Evolutionary conservation across 208 protist species (phyloP), one percentile per base, ranked within the genome.

Genomic region (Leishmania mexicana): DNA sequence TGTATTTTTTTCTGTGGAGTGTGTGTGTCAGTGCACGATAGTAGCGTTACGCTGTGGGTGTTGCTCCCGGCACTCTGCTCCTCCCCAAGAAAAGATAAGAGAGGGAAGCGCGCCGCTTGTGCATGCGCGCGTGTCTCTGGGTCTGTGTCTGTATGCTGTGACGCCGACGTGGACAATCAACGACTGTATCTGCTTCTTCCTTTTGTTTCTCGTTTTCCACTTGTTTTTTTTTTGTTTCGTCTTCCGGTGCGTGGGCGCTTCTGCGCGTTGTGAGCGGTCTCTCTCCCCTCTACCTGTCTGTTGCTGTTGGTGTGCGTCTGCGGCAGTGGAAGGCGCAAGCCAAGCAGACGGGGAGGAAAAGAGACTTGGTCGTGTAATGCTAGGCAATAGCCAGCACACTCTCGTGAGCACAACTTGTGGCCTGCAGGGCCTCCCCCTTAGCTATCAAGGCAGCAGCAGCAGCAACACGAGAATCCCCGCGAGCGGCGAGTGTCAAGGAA

Each of bases 401-500:
- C 45, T 68, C 24, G 40, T 31, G 24, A 79, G 35, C 60, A 49
- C 58, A 49, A 60, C 47, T 58, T 60, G 15, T 42, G 49, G 72
- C 72, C 49, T 45, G 40, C 75, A 70, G 28, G 31, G 58, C 35
- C n/a, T 24, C 35, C 40, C 28, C 15, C 13, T 49, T 17, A 35
- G 40, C 54, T n/a, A 72, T 35, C 60, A 24, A 42, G 49, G 58
- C 58, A 68, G 40, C 19, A 65, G 58, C 47, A 53, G 49, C 45
- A 49, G 11, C 47, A 53, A 51, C n/a, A 58, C 60, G 28, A 80
- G 54, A 38, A 58, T 4, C 72, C 49, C 72, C 31, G 49, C 31
- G n/a, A 76, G 76, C 28, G 76, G 58, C 57, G 57, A 54, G 57
- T 28, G 28, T 38, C 58, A 80, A 3, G 76, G 38, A 24, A 86